phyloP scores from a whole-genome alignment of 1,139 yeast genomes.

The Yamadazyma sp. region DNA sequence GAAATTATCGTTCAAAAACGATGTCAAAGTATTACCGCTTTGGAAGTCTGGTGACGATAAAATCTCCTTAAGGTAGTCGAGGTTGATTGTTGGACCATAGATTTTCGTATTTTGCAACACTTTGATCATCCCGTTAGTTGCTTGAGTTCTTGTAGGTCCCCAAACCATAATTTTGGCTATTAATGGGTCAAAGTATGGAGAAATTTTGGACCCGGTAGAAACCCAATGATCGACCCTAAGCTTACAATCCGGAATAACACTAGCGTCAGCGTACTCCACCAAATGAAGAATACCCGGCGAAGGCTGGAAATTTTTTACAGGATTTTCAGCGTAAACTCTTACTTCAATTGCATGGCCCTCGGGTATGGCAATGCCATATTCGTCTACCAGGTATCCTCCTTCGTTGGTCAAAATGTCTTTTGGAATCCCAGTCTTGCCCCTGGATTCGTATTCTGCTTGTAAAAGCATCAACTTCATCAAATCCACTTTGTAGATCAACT shows the following conservation, averaged over 20 bases:
- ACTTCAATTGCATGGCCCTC: conserved; percentile 37
- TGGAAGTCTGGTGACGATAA: conserved; percentile 20
- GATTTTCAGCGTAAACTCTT: conserved; percentile 38
- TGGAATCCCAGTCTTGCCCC: conserved; percentile 25
- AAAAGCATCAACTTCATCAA: conserved; percentile 31
- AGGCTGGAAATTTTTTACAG: conserved; percentile 33
- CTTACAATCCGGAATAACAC: conserved; percentile 12
- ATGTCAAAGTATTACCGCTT: conserved; percentile 27
- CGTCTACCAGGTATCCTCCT: conserved; percentile 13
- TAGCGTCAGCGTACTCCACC: conserved; percentile 19
- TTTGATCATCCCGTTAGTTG: conserved; percentile 23
- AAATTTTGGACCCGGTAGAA: conserved; percentile 31
- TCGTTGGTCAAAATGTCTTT: conserved; percentile 14
- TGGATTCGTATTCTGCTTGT: conserved; percentile 30
- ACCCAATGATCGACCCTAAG: conserved; percentile 38
- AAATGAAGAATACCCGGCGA: conserved; percentile 35
- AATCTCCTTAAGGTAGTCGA: conserved; percentile 28
- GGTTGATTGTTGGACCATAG: conserved; percentile 32
- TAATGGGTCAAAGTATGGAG: conserved; percentile 39
- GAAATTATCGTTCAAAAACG: conserved; percentile 22
- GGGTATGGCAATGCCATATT: conserved; percentile 25
- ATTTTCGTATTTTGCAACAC: conserved; percentile 22
- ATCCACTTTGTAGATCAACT: conserved; percentile 31
- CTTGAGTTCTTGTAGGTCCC: conserved; percentile 25
- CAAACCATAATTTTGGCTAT: conserved; percentile 37